These are phyloP conservation scores for Rhizopus sp. DNA, from an alignment of 371 early-diverging fungal genomes.

Conservation along the genomic window DNA sequence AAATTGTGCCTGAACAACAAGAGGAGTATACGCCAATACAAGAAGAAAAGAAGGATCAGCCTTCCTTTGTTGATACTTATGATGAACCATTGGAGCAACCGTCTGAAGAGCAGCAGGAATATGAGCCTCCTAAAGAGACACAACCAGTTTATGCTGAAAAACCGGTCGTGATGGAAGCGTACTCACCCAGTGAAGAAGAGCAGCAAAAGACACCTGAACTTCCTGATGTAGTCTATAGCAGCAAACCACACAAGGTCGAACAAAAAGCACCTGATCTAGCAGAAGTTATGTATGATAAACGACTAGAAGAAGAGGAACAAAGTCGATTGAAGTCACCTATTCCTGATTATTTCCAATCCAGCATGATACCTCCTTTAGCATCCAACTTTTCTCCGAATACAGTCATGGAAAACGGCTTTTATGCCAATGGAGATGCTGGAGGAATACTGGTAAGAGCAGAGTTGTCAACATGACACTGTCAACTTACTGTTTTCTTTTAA, in stretches of 20 bases:
- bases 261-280: conserved; percentile 1
- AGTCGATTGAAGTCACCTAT: conserved; percentile 4
- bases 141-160: not conserved
- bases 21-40: not conserved
- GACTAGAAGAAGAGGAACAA: conserved; percentile 2
- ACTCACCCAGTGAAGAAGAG: not conserved
- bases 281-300: not conserved
- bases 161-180: not conserved
- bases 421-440: not conserved
- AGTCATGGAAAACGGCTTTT: not conserved
- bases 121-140: not conserved
- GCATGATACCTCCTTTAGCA: conserved; percentile 8
- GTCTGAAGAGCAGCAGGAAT: not conserved
- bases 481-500: not conserved
- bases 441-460: conserved; percentile 11
- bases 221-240: not conserved
- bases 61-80: no score
- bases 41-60: not conserved
- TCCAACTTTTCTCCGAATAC: not conserved
- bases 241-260: not conserved
- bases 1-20: no score
- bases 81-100: not conserved
- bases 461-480: conserved; percentile 11
- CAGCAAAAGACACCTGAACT: not conserved
- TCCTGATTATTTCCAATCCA: conserved; percentile 8